phyloP scores from a whole-genome alignment of 2,329 filamentous ascomycete species.

The Trichoderma endophyticum region DNA sequence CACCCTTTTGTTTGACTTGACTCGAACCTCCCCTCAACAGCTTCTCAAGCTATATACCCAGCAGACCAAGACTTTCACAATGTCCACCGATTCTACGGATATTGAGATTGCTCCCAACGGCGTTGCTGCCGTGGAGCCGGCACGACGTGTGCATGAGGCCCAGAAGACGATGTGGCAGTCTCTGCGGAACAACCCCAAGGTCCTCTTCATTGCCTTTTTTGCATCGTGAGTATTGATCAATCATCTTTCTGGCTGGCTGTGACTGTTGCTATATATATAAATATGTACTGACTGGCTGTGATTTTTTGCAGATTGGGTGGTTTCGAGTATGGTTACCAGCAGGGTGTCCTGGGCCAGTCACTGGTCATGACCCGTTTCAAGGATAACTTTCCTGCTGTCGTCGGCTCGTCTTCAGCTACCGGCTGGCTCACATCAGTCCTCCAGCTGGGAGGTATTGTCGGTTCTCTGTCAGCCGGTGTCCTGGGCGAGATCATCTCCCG shows the following conservation, averaged over 20 bases:
- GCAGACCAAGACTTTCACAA: not conserved
- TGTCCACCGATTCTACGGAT: constrained; percentile 19
- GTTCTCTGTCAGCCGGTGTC: constrained; percentile 65
- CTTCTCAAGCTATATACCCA: not conserved
- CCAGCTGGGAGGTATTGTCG: constrained; percentile 73
- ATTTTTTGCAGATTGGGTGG: constrained; percentile 42
- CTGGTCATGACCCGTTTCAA: constrained; percentile 52
- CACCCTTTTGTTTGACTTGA: not conserved
- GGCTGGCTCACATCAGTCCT: constrained; percentile 65
- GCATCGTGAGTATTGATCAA: constrained; percentile 34
- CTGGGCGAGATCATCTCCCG: constrained; percentile 67
- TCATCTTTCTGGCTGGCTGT: not conserved
- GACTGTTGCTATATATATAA: not conserved
- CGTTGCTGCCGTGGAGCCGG: constrained; percentile 20
- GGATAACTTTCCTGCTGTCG: constrained; percentile 47
- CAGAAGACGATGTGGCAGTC: constrained; percentile 28
- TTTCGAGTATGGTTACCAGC: constrained; percentile 53
- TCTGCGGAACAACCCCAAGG: constrained; percentile 35
- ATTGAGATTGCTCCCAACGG: constrained; percentile 17
- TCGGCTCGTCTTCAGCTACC: constrained; percentile 45
- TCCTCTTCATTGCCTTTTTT: constrained; percentile 40
- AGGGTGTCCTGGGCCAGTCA: constrained; percentile 52
- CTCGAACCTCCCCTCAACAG: not conserved
- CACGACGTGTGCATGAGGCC: constrained; percentile 18
- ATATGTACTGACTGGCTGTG: not conserved